Conservation (phyloP, 176 grass and related monocot species). For the sorghum (Sorghum bicolor) region Sorghum_bicolor_NCBIv3 NC_012873.2:63264501-63265000, state of each 20-base stretch:
- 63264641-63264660: constrained; percentile 85
- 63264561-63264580: constrained; percentile 32
- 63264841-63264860: background rate
- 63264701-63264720: background rate
- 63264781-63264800: constrained; percentile 1
- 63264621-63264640: constrained; percentile 98
- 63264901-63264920: constrained; percentile 30
- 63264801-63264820: background rate
- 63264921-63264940: constrained; percentile 98
- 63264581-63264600: constrained; percentile 96
- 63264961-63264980: constrained; percentile 98
- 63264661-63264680: constrained; percentile 89
- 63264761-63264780: background rate
- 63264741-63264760: background rate
- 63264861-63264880: background rate
- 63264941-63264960: constrained; percentile 95
- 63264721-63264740: background rate
- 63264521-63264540: background rate
- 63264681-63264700: constrained; percentile 17
- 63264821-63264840: background rate
- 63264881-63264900: constrained; percentile 4
- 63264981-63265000: constrained; percentile 85
- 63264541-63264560: background rate
- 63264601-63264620: constrained; percentile 94
- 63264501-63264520: background rate